Conservation (phyloP, 1,284 basidiomycete species). For the Ustilago lituana region DNA sequence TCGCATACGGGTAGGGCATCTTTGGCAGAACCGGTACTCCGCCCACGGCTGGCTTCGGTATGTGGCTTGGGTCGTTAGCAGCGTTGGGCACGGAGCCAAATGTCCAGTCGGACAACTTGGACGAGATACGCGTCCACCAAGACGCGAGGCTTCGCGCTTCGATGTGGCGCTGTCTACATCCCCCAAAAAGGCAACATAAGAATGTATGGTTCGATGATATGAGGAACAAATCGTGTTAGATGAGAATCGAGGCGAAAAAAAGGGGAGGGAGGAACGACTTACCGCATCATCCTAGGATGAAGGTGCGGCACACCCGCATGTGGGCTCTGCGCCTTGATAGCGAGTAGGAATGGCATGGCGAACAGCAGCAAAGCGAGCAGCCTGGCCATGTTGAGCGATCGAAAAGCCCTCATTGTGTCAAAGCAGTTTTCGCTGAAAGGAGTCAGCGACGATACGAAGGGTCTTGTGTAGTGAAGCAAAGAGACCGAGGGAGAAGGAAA, state of each 20-base stretch:
- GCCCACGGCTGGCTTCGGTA: constrained; percentile 16
- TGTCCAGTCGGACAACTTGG: constrained; percentile 32
- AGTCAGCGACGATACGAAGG: no score
- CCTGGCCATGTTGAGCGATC: constrained; percentile 21
- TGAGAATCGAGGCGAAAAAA: no score
- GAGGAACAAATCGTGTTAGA: no score
- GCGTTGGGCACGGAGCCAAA: constrained; percentile 20
- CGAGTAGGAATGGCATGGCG: constrained; percentile 14
- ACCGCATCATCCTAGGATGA: constrained; percentile 14
- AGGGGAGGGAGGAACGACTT: no score
- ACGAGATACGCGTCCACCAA: constrained; percentile 27
- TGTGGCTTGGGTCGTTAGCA: neutral
- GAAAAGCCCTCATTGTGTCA: constrained; percentile 10
- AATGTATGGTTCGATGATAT: no score
- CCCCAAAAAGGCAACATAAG: no score
- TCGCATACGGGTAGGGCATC: constrained; percentile 38
- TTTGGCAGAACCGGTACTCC: constrained; percentile 17
- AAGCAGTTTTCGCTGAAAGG: neutral
- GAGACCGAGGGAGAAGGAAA: no score
- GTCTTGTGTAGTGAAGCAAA: no score
- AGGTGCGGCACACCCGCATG: neutral
- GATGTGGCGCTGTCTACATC: constrained; percentile 11
- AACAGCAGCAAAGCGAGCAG: constrained; percentile 20
- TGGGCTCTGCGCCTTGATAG: constrained; percentile 4
- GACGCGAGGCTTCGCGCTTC: constrained; percentile 19